Evolutionary conservation across 139 green algal species (phyloP), one percentile per base, ranked within the genome.

Genomic region (Chlorella sp.): DNA sequence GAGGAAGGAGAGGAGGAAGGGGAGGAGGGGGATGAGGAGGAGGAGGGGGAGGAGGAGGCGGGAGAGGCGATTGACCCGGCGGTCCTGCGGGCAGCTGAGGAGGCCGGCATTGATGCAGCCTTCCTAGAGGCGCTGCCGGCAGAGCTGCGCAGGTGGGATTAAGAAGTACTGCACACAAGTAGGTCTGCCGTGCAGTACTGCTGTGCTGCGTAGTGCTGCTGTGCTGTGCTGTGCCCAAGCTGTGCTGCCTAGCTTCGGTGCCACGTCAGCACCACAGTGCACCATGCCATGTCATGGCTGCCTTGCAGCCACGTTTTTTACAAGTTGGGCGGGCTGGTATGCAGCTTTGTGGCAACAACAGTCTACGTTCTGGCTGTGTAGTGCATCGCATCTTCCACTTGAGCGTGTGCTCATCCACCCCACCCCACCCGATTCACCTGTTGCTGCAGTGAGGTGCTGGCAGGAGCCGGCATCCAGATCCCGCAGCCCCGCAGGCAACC

Each of bases 51-150:
- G 57, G 90, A 76, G 37, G 86, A 88, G 81, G 81, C 3, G 21
- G 84, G 21, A 36, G 34, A n/a, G 36, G 68, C 81, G 3, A 68
- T 95, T 5, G 84, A 91, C 19, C 85, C 73, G 3, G 86, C 73
- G n/a, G 57, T 93, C 37, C 64, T 87, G 24, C 79, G 37, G 24
- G 82, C 73, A 1, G 91, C 91, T n/a, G 77, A 86, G 61, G 81
- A 48, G 37, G 91, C 94, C 53, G 95, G 95, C 68, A 97, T 98
- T 40, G 96, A 98, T 89, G 80, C 94, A 3, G 91, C 94, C 9
- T 97, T 98, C 91, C 90, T 98, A 34, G 93, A 96, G 76, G 96
- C 96, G 0, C 91, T 98, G 26, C 95, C 96, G 15, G 90, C 94
- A 21, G 95, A 97, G 77, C 85, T 98, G 36, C 90, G 93, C 0